phyloP scores from a whole-genome alignment of 2,329 filamentous ascomycete genomes.

The Penicillium sp. region DNA sequence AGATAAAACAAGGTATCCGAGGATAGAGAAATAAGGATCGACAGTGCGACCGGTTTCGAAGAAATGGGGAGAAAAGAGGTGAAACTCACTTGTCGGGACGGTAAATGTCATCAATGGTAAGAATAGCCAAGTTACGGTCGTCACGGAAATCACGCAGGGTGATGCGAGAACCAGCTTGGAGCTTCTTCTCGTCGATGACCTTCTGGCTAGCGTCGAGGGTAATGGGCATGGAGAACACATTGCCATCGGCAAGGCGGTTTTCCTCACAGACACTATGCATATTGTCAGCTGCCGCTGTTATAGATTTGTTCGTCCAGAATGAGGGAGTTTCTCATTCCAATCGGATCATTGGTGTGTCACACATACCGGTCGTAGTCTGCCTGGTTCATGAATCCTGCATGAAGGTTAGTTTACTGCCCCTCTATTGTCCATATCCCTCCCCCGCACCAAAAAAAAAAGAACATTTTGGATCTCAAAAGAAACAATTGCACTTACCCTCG shows the following conservation, averaged over 20 bases:
- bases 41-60: background rate
- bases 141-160: slow-evolving; percentile 94
- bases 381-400: slow-evolving; percentile 88
- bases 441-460: background rate
- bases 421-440: slow-evolving; percentile 6
- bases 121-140: slow-evolving; percentile 91
- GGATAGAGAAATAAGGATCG: slow-evolving; percentile 1
- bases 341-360: background rate
- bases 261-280: slow-evolving; percentile 74
- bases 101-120: slow-evolving; percentile 95
- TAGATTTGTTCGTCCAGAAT: background rate
- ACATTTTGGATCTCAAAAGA: too few relatives aligned
- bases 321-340: slow-evolving; percentile 5
- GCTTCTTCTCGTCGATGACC: slow-evolving; percentile 68
- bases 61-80: background rate
- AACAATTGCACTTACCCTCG: slow-evolving; percentile 66
- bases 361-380: slow-evolving; percentile 90
- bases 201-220: slow-evolving; percentile 79
- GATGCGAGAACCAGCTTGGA: slow-evolving; percentile 78
- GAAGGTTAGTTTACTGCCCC: slow-evolving; percentile 22
- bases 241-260: slow-evolving; percentile 80
- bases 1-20: background rate
- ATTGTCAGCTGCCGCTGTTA: slow-evolving; percentile 11
- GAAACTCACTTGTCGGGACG: slow-evolving; percentile 80
- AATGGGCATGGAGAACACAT: slow-evolving; percentile 95